phyloP scores from a whole-genome alignment of 2,329 filamentous ascomycete species.

The Aspergillus costaricaensis region DNA sequence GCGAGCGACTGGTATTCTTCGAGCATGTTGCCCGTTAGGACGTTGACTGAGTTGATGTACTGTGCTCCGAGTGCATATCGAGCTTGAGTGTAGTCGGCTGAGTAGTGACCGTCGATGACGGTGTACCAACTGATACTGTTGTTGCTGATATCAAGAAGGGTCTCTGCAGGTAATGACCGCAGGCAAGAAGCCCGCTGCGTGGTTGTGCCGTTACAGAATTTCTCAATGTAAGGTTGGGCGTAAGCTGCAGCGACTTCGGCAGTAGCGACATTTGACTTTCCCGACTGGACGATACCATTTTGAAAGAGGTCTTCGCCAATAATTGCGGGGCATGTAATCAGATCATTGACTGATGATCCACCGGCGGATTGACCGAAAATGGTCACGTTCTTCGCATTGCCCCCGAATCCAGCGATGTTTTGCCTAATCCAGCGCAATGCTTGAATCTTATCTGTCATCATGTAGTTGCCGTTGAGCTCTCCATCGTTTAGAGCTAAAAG shows the following conservation, averaged over 20 bases:
- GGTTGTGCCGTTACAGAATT: background rate
- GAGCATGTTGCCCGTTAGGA: background rate
- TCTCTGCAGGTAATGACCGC: background rate
- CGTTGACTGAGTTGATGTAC: background rate
- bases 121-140: background rate
- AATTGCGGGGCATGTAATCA: background rate
- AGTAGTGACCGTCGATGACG: background rate
- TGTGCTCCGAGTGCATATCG: background rate
- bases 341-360: constrained; percentile 4
- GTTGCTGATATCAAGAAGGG: background rate
- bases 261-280: background rate
- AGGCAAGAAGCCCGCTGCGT: background rate
- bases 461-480: background rate
- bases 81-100: background rate
- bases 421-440: constrained; percentile 11
- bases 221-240: background rate
- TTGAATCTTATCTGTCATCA: background rate
- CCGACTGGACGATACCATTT: background rate
- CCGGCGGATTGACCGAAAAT: constrained; percentile 10
- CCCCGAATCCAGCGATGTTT: constrained; percentile 8
- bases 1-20: background rate
- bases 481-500: background rate
- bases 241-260: background rate
- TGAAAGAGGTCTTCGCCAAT: background rate
- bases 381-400: constrained; percentile 5